Evolutionary conservation across 2,329 filamentous ascomycete species (phyloP).

Genomic region (Allantophomopsis cytisporea): DNA sequence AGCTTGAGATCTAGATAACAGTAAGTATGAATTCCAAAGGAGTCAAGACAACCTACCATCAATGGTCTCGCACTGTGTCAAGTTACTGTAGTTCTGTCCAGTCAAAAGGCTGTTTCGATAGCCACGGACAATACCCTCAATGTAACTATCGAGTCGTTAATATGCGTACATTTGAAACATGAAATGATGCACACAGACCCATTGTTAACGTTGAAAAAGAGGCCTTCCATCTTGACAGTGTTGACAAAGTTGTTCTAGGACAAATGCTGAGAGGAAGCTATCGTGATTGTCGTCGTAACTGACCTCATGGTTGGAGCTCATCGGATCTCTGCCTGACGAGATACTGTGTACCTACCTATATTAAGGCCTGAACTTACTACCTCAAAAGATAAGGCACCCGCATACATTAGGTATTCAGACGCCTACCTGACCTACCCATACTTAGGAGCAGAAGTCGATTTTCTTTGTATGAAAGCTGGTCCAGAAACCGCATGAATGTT

Average conservation of each 20-base stretch:
- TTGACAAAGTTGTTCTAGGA: too few relatives aligned
- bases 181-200: slow-evolving; percentile 41
- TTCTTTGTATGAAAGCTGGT: too few relatives aligned
- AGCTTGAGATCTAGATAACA: slow-evolving; percentile 73
- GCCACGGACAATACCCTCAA: slow-evolving; percentile 93
- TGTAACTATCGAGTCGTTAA: slow-evolving; percentile 49
- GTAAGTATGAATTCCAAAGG: slow-evolving; percentile 5
- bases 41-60: slow-evolving; percentile 49
- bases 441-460: too few relatives aligned
- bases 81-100: slow-evolving; percentile 80
- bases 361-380: too few relatives aligned
- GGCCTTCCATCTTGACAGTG: slow-evolving; percentile 61
- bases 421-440: too few relatives aligned
- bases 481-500: too few relatives aligned
- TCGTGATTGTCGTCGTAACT: slow-evolving; percentile 1
- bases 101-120: slow-evolving; percentile 93
- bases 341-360: too few relatives aligned
- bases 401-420: too few relatives aligned
- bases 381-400: too few relatives aligned
- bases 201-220: slow-evolving; percentile 90
- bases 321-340: too few relatives aligned
- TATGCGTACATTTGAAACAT: slow-evolving; percentile 3
- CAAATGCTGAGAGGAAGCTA: not conserved
- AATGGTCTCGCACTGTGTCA: slow-evolving; percentile 95
- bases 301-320: too few relatives aligned